Conservation (phyloP, 2,329 filamentous ascomycete genomes). For the Arthrobotrys megalospora region DNA sequence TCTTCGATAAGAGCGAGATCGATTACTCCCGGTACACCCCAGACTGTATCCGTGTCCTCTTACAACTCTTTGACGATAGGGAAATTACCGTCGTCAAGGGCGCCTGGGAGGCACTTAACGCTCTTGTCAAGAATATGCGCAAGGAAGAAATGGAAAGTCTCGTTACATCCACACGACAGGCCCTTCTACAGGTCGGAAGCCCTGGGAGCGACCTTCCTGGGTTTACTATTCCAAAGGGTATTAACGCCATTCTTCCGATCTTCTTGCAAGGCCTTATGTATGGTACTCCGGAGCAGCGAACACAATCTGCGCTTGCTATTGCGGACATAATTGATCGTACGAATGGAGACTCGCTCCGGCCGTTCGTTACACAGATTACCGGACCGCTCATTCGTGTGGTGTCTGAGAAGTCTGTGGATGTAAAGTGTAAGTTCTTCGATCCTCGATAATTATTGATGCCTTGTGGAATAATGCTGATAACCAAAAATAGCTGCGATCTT, state of each 20-base stretch:
- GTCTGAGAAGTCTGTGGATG: constrained; percentile 93
- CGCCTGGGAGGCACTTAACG: constrained; percentile 87
- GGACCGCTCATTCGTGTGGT: constrained; percentile 98
- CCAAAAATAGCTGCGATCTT: constrained; percentile 80
- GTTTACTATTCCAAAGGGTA: constrained; percentile 93
- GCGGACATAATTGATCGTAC: constrained; percentile 96
- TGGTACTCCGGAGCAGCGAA: constrained; percentile 90
- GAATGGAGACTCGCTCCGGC: constrained; percentile 86
- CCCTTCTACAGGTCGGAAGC: constrained; percentile 89
- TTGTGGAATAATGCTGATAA: constrained; percentile 2
- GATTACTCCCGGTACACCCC: constrained; percentile 98
- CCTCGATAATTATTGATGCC: not conserved
- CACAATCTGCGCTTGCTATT: constrained; percentile 90
- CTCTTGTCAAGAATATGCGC: constrained; percentile 87
- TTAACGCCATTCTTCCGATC: constrained; percentile 94
- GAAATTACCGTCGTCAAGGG: constrained; percentile 89
- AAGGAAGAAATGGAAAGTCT: constrained; percentile 99
- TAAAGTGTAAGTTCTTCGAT: constrained; percentile 74
- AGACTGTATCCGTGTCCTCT: constrained; percentile 89
- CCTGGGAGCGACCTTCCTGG: constrained; percentile 86
- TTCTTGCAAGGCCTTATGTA: constrained; percentile 99
- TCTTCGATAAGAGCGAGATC: constrained; percentile 83
- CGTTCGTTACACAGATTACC: constrained; percentile 97
- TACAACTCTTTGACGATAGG: constrained; percentile 91
- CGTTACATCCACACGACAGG: constrained; percentile 86